A percentile compares a stretch with the other conserved stretches of the same genome.
phyloP scores from a whole-genome alignment of 1,139 yeast genomes.

The Nakaseomyces nivariensis region DNA sequence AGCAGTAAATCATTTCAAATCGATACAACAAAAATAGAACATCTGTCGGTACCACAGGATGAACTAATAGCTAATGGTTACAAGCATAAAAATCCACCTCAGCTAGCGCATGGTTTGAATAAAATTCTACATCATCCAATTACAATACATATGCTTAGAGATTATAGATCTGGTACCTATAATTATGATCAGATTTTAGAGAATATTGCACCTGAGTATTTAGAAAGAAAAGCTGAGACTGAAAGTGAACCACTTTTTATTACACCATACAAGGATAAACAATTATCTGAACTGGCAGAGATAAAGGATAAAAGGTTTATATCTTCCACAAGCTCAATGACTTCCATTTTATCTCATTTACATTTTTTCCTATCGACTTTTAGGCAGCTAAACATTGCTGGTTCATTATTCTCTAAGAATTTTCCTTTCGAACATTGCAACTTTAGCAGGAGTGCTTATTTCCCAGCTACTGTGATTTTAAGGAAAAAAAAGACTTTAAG shows the following conservation, averaged over 20 bases:
- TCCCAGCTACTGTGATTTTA: conserved; percentile 38
- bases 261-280: conserved; percentile 57
- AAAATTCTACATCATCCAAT: conserved; percentile 62
- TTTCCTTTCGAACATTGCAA: conserved; percentile 28
- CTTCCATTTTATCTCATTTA: conserved; percentile 61
- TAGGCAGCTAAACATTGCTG: conserved; percentile 38
- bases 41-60: not conserved
- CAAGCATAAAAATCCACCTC: conserved; percentile 29
- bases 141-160: conserved; percentile 71
- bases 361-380: conserved; percentile 60
- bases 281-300: conserved; percentile 41
- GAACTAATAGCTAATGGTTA: not conserved
- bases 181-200: conserved; percentile 59
- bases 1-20: not conserved
- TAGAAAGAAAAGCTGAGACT: conserved; percentile 9
- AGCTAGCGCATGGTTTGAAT: conserved; percentile 53
- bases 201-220: conserved; percentile 33
- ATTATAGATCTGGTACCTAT: conserved; percentile 62
- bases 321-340: conserved; percentile 86
- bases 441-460: conserved; percentile 31
- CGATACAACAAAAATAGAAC: not conserved
- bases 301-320: conserved; percentile 39
- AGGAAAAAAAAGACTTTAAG: conserved; percentile 26
- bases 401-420: conserved; percentile 35
- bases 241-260: conserved; percentile 37